Evolutionary conservation across 2,329 filamentous ascomycete genomes (phyloP), one percentile per base, ranked within the genome.

Genomic region (Westerdykella aurantiaca): DNA sequence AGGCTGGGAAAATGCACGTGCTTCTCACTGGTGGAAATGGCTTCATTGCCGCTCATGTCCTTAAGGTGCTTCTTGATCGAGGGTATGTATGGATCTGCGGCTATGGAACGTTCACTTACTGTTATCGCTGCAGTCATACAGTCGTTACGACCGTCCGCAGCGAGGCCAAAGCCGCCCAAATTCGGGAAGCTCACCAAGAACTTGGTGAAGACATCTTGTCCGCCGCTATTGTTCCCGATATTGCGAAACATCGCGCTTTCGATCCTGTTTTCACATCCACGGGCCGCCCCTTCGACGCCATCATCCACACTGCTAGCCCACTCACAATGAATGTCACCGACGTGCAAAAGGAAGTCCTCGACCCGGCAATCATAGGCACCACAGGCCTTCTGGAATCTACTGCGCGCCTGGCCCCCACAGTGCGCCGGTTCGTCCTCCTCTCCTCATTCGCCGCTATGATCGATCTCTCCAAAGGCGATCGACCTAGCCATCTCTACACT

Each of bases 251-350:
- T n/a, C 77, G 76, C 12, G 83, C 83, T 14, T 91, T 90, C 50
- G 69, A 72, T 49, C 53, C 66, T 58, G 78, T 74, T 12, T 70
- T 80, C 40, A 71, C 76, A 49, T 77, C 75, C 18, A 21, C 6
- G 7, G 68, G 75, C 42, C 76, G 75, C 6, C 75, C 78, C 0
- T 84, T 89, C 49, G 81, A 86, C 52, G 80, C 78, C 39, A 83
- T 89, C 39, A 48, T 63, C 31, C 60, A 61, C 41, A 60, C 55
- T 6, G 55, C 58, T 7, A 54, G 50, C 17, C 85, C 86, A 1
- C 88, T 85, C 69, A 79, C 83, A 53, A 75, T 80, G 56, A 82
- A 81, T 31, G 79, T 89, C 42, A 79, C 85, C 38, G 75, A 81
- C 50, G 80, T 83, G 17, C 74, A 88, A 45, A 79, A 81, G 52